Evolutionary conservation across 192 early-diverging fungal genomes (phyloP).

Genomic region (Backusella sp.): DNA sequence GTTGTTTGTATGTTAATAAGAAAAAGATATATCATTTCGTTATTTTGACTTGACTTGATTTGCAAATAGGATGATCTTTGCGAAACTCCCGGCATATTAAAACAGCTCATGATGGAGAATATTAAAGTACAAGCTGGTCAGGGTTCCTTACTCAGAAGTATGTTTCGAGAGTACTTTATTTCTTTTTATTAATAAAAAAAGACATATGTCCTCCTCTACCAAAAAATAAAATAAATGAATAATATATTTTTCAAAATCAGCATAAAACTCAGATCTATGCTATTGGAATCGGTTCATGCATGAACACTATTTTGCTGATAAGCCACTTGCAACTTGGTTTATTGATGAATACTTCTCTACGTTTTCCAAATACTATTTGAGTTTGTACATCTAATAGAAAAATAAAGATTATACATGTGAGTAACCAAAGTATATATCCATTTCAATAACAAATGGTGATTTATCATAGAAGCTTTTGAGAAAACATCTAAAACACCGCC

Average conservation of each 20-base stretch:
- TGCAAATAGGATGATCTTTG: neutral
- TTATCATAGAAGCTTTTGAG: neutral
- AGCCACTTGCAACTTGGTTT: too few species aligned
- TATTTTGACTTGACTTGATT: neutral
- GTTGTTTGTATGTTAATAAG: slow-evolving; percentile 10
- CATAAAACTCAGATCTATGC: too few species aligned
- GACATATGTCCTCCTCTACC: too few species aligned
- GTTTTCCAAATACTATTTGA: too few species aligned
- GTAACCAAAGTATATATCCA: neutral
- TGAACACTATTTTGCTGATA: too few species aligned
- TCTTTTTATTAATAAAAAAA: neutral
- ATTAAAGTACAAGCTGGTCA: neutral
- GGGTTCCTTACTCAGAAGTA: neutral
- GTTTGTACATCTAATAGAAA: too few species aligned
- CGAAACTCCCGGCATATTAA: neutral
- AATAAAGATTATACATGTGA: neutral
- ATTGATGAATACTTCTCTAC: too few species aligned
- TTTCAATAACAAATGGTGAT: neutral
- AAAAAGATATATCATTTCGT: neutral
- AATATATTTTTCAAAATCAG: too few species aligned
- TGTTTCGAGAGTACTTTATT: neutral
- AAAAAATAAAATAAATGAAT: too few species aligned
- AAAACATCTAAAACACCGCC: neutral
- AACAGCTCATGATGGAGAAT: slow-evolving; percentile 6
- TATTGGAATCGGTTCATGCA: too few species aligned